phyloP scores from a whole-genome alignment of 768 basidiomycete species.

The Tylopilus vinaceipallidus region DNA sequence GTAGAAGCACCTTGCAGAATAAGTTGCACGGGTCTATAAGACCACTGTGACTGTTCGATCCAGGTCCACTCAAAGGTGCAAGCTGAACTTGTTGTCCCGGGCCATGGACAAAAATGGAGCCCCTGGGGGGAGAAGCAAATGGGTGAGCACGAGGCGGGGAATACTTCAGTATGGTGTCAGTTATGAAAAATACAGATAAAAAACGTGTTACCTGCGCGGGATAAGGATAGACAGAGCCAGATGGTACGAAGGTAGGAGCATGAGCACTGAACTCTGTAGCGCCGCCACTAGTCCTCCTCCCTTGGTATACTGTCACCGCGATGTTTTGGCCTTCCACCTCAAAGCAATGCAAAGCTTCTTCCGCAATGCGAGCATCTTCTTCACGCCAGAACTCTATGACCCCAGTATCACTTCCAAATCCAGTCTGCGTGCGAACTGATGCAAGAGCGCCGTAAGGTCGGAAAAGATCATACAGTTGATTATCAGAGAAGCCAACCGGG shows the following conservation, averaged over 20 bases:
- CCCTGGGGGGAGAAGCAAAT: slow-evolving; percentile 39
- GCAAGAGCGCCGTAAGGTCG: slow-evolving; percentile 82
- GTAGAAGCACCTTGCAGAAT: slow-evolving; percentile 68
- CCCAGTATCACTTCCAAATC: slow-evolving; percentile 74
- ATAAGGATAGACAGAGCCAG: slow-evolving; percentile 62
- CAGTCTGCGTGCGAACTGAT: slow-evolving; percentile 69
- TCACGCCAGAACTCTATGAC: slow-evolving; percentile 87
- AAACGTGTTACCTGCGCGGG: slow-evolving; percentile 51
- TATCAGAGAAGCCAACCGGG: slow-evolving; percentile 63
- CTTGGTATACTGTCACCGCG: slow-evolving; percentile 76
- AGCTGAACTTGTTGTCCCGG: slow-evolving; percentile 90
- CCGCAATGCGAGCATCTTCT: slow-evolving; percentile 75
- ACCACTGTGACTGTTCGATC: slow-evolving; percentile 81
- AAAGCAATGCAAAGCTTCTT: slow-evolving; percentile 79
- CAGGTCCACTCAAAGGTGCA: slow-evolving; percentile 70
- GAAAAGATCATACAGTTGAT: slow-evolving; percentile 81
- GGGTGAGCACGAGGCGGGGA: slow-evolving; percentile 64
- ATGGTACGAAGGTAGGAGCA: slow-evolving; percentile 76
- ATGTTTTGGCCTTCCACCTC: slow-evolving; percentile 85
- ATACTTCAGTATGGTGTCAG: slow-evolving; percentile 41
- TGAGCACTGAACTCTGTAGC: slow-evolving; percentile 67
- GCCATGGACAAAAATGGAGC: slow-evolving; percentile 68
- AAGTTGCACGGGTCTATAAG: slow-evolving; percentile 89
- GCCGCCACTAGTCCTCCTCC: slow-evolving; percentile 52
- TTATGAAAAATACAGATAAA: neutral